These are phyloP conservation scores for Phaeosphaeria sp. DNA, from an alignment of 2,329 filamentous ascomycete species.

Conservation along the genomic window DNA sequence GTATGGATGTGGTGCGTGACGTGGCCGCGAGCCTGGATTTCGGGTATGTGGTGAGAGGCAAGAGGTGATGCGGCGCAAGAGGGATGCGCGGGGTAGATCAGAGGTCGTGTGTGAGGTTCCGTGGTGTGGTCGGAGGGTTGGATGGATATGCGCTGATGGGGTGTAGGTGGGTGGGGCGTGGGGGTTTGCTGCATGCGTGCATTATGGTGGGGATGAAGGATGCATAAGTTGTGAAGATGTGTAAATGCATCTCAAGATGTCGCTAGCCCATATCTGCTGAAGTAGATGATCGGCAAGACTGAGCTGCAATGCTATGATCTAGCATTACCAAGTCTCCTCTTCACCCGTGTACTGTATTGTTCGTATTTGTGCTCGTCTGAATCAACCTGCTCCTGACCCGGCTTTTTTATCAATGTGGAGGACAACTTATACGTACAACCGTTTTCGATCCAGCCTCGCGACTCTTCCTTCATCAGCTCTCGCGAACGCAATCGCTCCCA, in stretches of 20 bases:
- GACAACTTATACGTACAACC: constrained; percentile 28
- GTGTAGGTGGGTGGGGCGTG: not conserved
- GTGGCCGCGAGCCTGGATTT: not conserved
- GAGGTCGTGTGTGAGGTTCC: not conserved
- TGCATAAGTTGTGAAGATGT: not conserved
- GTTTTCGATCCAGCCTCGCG: constrained; percentile 23
- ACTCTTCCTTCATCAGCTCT: constrained; percentile 26
- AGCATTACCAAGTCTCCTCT: too few relatives aligned
- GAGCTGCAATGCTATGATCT: too few relatives aligned
- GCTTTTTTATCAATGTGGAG: too few relatives aligned
- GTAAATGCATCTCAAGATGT: too few relatives aligned
- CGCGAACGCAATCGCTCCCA: constrained; percentile 37
- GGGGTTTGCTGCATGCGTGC: not conserved
- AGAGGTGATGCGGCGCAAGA: not conserved
- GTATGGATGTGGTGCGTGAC: not conserved
- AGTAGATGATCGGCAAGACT: too few relatives aligned
- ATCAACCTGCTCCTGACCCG: too few relatives aligned
- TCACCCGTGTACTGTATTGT: too few relatives aligned
- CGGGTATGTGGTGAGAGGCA: too few relatives aligned
- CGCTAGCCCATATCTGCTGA: too few relatives aligned
- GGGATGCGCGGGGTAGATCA: not conserved
- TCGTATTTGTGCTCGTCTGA: too few relatives aligned
- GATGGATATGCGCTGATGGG: not conserved
- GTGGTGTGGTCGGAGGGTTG: not conserved
- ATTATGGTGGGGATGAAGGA: not conserved